Percentiles rank a stretch among this genome's conserved stretches.
phyloP scores from a whole-genome alignment of 495 filamentous ascomycete species.

The Penicillium psychrofluorescens region DNA sequence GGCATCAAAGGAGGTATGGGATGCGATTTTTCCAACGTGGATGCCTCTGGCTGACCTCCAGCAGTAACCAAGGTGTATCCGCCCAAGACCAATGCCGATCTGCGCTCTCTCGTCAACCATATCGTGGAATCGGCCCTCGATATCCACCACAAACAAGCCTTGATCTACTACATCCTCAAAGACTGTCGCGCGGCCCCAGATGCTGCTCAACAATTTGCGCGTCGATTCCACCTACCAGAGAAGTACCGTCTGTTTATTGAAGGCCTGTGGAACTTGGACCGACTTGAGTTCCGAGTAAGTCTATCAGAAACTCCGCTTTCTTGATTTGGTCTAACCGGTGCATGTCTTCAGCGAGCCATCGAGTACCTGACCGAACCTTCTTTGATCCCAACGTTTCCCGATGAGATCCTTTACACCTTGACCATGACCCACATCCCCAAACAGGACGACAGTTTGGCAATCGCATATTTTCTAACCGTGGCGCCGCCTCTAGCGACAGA shows the following conservation, averaged over 20 bases:
- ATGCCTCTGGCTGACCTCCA: too few species aligned
- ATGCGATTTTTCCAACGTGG: background rate
- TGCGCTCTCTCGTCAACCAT: conserved; percentile 56
- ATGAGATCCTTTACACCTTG: conserved; percentile 69
- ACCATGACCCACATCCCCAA: conserved; percentile 49
- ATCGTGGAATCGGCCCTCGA: conserved; percentile 54
- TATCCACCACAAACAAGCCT: conserved; percentile 65
- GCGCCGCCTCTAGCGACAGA: conserved; percentile 55
- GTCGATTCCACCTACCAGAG: conserved; percentile 50
- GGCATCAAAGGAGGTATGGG: conserved; percentile 57
- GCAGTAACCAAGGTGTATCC: conserved; percentile 59
- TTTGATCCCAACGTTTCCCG: conserved; percentile 69
- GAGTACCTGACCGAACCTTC: conserved; percentile 69
- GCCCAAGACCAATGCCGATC: conserved; percentile 53
- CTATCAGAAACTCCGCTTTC: background rate
- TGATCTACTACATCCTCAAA: conserved; percentile 74
- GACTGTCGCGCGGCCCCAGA: conserved; percentile 55
- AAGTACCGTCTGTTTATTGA: conserved; percentile 71
- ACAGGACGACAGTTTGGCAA: conserved; percentile 55
- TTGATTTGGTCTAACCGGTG: conserved; percentile 8
- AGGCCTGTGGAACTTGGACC: conserved; percentile 75
- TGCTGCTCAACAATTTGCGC: conserved; percentile 43
- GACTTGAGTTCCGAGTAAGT: conserved; percentile 55
- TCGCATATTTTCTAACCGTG: conserved; percentile 71
- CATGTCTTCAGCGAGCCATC: conserved; percentile 48